Evolutionary conservation across 768 basidiomycete species (phyloP).

Genomic region (Boletus subparvulus): DNA sequence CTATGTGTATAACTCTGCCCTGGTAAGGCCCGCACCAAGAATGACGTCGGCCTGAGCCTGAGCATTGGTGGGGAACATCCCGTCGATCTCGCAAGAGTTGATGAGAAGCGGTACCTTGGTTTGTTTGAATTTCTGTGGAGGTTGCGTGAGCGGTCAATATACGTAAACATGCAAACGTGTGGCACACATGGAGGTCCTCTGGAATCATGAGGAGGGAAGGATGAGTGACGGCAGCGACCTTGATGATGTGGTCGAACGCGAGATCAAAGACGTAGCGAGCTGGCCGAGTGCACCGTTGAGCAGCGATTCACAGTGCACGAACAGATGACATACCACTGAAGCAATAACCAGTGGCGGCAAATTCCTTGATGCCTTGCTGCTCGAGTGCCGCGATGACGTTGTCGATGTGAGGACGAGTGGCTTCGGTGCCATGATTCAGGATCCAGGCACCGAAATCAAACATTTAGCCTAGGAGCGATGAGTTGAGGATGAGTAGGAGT

Average conservation of each 20-base stretch:
- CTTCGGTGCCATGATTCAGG: constrained; percentile 35
- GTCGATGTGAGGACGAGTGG: constrained; percentile 46
- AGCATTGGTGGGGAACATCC: constrained; percentile 32
- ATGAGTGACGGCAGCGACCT: constrained; percentile 53
- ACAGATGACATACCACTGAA: constrained; percentile 44
- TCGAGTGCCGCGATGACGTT: constrained; percentile 56
- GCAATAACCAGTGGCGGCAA: constrained; percentile 65
- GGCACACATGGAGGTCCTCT: constrained; percentile 26
- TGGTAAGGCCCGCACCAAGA: constrained; percentile 29
- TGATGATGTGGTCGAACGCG: constrained; percentile 52
- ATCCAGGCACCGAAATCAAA: constrained; percentile 48
- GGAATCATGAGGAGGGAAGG: constrained; percentile 59
- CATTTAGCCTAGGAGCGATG: not conserved
- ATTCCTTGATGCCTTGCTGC: constrained; percentile 50
- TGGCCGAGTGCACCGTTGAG: constrained; percentile 20
- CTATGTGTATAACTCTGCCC: constrained; percentile 54
- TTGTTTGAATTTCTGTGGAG: not conserved
- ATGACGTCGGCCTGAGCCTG: constrained; percentile 44
- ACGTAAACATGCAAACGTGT: not conserved
- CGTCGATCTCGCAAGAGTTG: constrained; percentile 46
- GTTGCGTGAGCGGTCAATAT: not conserved
- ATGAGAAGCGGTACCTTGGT: not conserved
- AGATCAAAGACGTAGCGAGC: constrained; percentile 62
- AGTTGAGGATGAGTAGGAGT: not conserved
- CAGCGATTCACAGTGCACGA: not conserved